Conservation (phyloP, 805 yeast genomes). For the Metschnikowia dekortorum region DNA sequence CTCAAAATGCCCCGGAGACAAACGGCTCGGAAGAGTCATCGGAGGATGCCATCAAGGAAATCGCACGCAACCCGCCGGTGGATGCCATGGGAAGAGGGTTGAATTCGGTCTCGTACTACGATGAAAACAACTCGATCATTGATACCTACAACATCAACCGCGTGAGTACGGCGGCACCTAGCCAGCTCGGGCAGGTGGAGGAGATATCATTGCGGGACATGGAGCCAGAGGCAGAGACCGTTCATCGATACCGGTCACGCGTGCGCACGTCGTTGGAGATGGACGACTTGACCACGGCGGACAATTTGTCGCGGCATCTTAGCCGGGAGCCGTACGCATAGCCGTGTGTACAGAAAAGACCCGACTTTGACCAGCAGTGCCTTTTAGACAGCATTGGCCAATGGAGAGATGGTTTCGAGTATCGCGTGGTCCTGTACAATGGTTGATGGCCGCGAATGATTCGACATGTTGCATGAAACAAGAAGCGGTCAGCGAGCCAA, state of each 20-base stretch:
- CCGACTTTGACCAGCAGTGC: too few relatives aligned
- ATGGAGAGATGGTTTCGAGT: neutral
- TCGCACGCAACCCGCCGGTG: neutral
- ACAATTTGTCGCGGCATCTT: constrained; percentile 17
- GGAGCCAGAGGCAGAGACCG: constrained; percentile 7
- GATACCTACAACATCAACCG: constrained; percentile 27
- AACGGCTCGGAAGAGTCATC: neutral
- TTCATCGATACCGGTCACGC: constrained; percentile 15
- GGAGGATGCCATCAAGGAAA: neutral
- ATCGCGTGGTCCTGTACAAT: constrained; percentile 1
- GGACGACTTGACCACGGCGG: constrained; percentile 33
- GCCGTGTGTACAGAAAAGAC: neutral
- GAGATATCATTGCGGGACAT: constrained; percentile 47
- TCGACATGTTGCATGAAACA: neutral
- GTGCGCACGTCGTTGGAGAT: constrained; percentile 36
- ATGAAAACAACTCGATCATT: constrained; percentile 33
- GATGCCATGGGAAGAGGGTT: constrained; percentile 17
- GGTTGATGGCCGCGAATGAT: constrained; percentile 1
- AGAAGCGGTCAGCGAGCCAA: neutral
- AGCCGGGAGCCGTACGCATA: neutral
- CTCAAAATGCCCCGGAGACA: neutral
- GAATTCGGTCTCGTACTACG: constrained; percentile 28
- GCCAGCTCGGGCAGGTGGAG: constrained; percentile 39
- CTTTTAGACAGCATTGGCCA: too few relatives aligned
- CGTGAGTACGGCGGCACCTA: constrained; percentile 29